Conservation (phyloP, 768 basidiomycete genomes). For the Sporobolomyces roseus region DNA sequence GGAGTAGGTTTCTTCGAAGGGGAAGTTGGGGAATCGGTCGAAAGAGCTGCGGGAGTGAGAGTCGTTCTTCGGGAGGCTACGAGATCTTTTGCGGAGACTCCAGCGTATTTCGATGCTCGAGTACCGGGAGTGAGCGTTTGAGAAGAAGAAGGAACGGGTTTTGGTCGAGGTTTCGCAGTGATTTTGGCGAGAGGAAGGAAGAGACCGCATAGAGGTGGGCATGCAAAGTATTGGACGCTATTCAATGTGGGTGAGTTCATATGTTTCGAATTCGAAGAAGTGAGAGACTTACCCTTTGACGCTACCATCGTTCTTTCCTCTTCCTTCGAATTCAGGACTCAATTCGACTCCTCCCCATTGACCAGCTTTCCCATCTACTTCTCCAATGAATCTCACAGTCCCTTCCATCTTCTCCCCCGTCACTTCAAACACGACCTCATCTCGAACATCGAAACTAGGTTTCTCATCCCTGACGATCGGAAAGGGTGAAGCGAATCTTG, state of each 20-base stretch:
- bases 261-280: neutral
- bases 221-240: constrained; percentile 79
- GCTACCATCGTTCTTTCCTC: constrained; percentile 91
- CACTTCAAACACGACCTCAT: constrained; percentile 79
- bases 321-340: constrained; percentile 74
- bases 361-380: constrained; percentile 82
- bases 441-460: constrained; percentile 58
- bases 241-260: neutral
- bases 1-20: constrained; percentile 11
- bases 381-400: constrained; percentile 69
- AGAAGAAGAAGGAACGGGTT: constrained; percentile 58
- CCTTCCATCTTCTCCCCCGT: constrained; percentile 73
- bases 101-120: constrained; percentile 75
- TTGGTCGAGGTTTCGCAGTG: constrained; percentile 68
- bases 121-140: constrained; percentile 56
- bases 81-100: constrained; percentile 79
- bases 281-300: constrained; percentile 73
- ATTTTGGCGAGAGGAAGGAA: constrained; percentile 82
- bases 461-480: neutral
- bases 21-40: neutral
- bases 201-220: constrained; percentile 80
- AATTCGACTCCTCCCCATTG: constrained; percentile 93
- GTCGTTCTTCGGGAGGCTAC: constrained; percentile 48
- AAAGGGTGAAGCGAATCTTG: constrained; percentile 1
- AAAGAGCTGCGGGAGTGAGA: neutral